These are phyloP conservation scores for Casuarina cunninghamiana DNA, from an alignment of 306 rosid genomes.

Conservation along the genomic window DNA sequence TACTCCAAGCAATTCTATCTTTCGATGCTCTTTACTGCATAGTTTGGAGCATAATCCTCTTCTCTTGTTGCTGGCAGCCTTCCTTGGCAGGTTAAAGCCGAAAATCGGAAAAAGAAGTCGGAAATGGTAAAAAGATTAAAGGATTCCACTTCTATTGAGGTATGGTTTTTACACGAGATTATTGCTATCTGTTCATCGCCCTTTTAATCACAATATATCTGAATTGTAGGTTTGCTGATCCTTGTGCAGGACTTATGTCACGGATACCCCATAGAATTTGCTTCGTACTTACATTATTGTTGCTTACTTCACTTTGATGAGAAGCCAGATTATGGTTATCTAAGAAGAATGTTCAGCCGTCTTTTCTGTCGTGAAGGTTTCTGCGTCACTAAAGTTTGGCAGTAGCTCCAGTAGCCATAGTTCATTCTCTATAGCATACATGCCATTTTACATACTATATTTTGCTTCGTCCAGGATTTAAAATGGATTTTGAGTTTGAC, in stretches of 20 bases:
- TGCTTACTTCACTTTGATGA: neutral
- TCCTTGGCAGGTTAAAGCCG: slow-evolving; percentile 8
- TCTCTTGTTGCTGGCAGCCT: neutral
- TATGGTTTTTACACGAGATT: neutral
- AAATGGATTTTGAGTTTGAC: slow-evolving; percentile 10
- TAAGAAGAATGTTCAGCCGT: neutral
- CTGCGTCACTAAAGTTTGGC: neutral
- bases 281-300: neutral
- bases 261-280: slow-evolving; percentile 3
- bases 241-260: neutral
- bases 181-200: neutral
- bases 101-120: neutral
- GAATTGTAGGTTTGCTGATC: neutral
- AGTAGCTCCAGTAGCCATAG: too few relatives aligned
- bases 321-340: slow-evolving; percentile 2
- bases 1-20: neutral
- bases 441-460: neutral
- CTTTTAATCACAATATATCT: neutral
- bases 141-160: neutral
- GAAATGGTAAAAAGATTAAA: neutral
- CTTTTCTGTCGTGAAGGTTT: slow-evolving; percentile 6
- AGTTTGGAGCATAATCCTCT: neutral
- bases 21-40: neutral
- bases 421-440: neutral
- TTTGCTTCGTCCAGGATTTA: neutral